Evolutionary conservation across 345 rosid genomes (phyloP).

Genomic region (Eucalyptus brandiana): DNA sequence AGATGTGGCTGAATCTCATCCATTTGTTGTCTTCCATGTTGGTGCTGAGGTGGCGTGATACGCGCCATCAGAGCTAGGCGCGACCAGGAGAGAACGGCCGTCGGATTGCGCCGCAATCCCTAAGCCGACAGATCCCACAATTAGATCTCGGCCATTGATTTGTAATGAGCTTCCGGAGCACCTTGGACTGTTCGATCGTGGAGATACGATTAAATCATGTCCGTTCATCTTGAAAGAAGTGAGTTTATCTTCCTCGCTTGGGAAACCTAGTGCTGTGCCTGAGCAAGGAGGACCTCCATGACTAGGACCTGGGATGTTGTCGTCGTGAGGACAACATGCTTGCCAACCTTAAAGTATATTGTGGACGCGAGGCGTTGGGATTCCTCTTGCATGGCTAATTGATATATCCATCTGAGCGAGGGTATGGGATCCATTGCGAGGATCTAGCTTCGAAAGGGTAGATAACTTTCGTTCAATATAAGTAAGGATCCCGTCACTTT

Average conservation of each 20-base stretch:
- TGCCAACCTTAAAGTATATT: not conserved
- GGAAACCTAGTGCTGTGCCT: not conserved
- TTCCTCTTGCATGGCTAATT: not conserved
- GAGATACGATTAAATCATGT: not conserved
- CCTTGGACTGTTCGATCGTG: no score
- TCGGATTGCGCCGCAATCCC: not conserved
- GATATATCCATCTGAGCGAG: not conserved
- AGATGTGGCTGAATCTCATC: not conserved
- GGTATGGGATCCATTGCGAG: not conserved
- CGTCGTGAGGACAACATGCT: not conserved
- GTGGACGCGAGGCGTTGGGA: not conserved
- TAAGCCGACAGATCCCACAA: no score
- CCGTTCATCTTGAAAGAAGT: not conserved
- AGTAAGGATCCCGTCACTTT: not conserved
- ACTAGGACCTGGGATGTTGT: not conserved
- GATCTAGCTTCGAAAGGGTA: no score
- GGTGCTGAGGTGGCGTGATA: not conserved
- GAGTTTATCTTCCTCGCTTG: not conserved
- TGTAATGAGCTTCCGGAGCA: no score
- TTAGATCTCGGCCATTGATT: no score
- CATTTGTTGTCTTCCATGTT: not conserved
- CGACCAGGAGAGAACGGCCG: not conserved
- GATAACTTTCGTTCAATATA: no score
- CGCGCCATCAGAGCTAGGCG: fast-evolving
- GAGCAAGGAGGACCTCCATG: not conserved